Evolutionary conservation across 1,284 basidiomycete species (phyloP).

Genomic region (Tilletia horrida): DNA sequence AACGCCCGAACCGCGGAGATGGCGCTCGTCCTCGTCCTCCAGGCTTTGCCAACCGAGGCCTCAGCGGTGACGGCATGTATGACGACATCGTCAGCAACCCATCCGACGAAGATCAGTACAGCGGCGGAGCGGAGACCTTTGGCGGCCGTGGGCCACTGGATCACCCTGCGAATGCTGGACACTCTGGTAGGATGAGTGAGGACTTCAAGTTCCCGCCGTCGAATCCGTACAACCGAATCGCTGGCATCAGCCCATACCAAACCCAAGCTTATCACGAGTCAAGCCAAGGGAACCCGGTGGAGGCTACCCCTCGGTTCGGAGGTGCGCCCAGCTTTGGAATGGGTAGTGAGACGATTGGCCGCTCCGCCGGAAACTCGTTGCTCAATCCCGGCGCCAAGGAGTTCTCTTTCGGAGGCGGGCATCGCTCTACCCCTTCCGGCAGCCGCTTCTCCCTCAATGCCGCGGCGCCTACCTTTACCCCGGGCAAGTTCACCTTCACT

Average conservation of each 20-base stretch:
- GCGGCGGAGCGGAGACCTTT: constrained; percentile 25
- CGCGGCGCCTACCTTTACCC: constrained; percentile 39
- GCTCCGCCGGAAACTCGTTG: constrained; percentile 27
- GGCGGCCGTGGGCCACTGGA: constrained; percentile 22
- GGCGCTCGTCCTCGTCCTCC: constrained; percentile 9
- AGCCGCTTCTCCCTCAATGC: constrained; percentile 34
- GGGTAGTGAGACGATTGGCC: constrained; percentile 24
- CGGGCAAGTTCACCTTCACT: constrained; percentile 42
- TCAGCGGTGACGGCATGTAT: not conserved
- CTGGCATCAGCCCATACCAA: constrained; percentile 10
- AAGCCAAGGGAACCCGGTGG: not conserved
- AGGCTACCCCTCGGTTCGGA: not conserved
- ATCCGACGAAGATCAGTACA: constrained; percentile 34
- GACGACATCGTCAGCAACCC: constrained; percentile 40
- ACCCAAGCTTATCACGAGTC: constrained; percentile 17
- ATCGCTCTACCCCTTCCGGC: not conserved
- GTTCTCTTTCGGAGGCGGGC: constrained; percentile 31
- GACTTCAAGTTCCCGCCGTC: constrained; percentile 35
- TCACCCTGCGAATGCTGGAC: not conserved
- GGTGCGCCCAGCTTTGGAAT: not conserved
- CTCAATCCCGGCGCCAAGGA: constrained; percentile 40
- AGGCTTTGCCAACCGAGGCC: not conserved
- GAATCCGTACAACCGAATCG: not conserved
- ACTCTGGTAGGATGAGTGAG: constrained; percentile 26
- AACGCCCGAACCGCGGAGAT: not conserved